phyloP scores from a whole-genome alignment of 2,329 filamentous ascomycete species.

The Colletotrichum eremochloae region DNA sequence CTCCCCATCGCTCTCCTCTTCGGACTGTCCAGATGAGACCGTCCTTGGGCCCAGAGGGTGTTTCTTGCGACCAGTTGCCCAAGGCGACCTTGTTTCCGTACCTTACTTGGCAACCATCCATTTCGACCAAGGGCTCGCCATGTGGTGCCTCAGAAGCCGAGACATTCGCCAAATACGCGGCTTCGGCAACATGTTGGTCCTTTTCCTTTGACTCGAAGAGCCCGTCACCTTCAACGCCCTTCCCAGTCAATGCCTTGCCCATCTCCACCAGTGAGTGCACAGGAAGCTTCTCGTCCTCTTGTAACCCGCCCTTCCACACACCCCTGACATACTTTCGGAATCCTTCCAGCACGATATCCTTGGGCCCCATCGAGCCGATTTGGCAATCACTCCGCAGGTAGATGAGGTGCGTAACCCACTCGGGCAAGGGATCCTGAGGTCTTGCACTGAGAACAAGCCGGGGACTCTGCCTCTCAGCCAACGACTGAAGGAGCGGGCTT shows the following conservation, averaged over 20 bases:
- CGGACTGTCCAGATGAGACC: conserved; percentile 88
- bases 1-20: conserved; percentile 88
- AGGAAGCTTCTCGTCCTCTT: conserved; percentile 63
- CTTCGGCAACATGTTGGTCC: conserved; percentile 19
- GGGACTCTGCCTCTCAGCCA: conserved; percentile 77
- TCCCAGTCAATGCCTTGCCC: conserved; percentile 60
- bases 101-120: conserved; percentile 84
- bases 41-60: conserved; percentile 61
- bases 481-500: conserved; percentile 75
- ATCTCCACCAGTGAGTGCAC: conserved; percentile 64
- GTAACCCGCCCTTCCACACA: conserved; percentile 58
- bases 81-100: conserved; percentile 85
- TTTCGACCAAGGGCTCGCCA: conserved; percentile 84
- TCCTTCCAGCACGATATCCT: conserved; percentile 70
- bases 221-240: conserved; percentile 54
- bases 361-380: conserved; percentile 75
- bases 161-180: conserved; percentile 3
- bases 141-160: conserved; percentile 36
- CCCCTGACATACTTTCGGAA: conserved; percentile 63
- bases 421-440: conserved; percentile 87
- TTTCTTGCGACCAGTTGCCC: conserved; percentile 81
- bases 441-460: conserved; percentile 82
- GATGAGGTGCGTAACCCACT: conserved; percentile 90
- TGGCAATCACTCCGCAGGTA: conserved; percentile 77
- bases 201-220: conserved; percentile 51